Evolutionary conservation across 441 rosid genomes (phyloP).

Genomic region (Melastoma candidum): DNA sequence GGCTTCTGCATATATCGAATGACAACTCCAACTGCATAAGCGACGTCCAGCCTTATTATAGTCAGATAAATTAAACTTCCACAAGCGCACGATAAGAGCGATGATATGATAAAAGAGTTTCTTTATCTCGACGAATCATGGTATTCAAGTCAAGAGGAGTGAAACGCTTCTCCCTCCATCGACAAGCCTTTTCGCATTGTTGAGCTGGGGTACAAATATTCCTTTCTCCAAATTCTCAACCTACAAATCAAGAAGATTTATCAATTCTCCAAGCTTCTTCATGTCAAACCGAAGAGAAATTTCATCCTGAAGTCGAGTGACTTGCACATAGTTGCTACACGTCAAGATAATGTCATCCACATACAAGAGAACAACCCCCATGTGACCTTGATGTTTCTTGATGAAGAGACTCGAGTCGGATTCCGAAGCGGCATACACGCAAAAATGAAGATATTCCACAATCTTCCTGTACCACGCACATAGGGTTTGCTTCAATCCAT

Average conservation of each 20-base stretch:
- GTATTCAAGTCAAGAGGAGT: too few species aligned
- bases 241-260: too few species aligned
- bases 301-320: not conserved
- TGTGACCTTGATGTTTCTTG: too few species aligned
- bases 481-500: slow-evolving; percentile 2
- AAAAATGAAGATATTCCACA: not conserved
- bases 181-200: not conserved
- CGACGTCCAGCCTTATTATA: not conserved
- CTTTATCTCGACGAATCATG: not conserved
- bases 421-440: too few species aligned
- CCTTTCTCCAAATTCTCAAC: too few species aligned
- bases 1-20: not conserved
- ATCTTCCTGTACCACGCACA: not conserved
- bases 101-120: not conserved
- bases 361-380: too few species aligned
- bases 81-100: not conserved
- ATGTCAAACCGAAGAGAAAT: not conserved
- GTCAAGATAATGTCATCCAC: not conserved
- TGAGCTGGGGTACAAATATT: not conserved
- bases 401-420: too few species aligned
- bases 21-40: not conserved
- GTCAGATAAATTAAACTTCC: slow-evolving; percentile 2
- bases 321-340: not conserved
- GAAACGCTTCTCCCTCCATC: too few species aligned
- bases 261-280: too few species aligned